Evolutionary conservation across 2,329 filamentous ascomycete species (phyloP), one percentile per base, ranked within the genome.

Genomic region (Didymellaceae sp.): DNA sequence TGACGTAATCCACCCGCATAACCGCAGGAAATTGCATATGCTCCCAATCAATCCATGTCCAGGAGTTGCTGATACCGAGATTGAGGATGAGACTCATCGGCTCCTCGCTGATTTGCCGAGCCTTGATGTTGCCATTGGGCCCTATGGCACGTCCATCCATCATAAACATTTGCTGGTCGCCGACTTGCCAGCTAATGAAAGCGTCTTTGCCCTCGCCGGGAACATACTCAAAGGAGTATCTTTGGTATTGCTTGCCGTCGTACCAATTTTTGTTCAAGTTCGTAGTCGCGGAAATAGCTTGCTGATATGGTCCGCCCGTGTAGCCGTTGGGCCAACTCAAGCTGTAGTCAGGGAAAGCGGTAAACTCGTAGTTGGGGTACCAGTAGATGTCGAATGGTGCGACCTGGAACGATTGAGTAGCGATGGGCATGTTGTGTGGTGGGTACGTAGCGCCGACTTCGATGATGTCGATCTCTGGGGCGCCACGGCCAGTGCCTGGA

Each of bases 231-330:
- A 81, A 83, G 1, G 78, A 77, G 62, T 80, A 84, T 40, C 77
- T 80, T 58, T 84, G 81, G 58, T 82, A 84, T 16, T 72, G 66
- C 11, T 76, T 73, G 4, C 78, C 78, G 49, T 83, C 79, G 47
- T 79, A 84, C 82, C 81, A 84, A 8, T 76, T 58, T 52, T 78
- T 80, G 63, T 83, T 83, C 9, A 84, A 70, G 40, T 78, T 76
- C 0, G 80, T 81, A 9, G 80, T 80, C 5, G 75, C 79, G n/a
- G 78, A 81, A 10, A 84, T 74, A 24, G 81, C 81, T 66, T 84
- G 80, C 58, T 84, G 81, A 54, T 73, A 83, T 2, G 79, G 79
- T 1, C 80, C 81, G 14, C 82, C 81, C 21, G 75, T 77, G 57
- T 82, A 84, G 2, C 71, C 68, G 53, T 84, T 84, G 49, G 80